Evolutionary conservation across 2,329 filamentous ascomycete genomes (phyloP), one percentile per base, ranked within the genome.

Genomic region (Trichoderma brevicompactum): DNA sequence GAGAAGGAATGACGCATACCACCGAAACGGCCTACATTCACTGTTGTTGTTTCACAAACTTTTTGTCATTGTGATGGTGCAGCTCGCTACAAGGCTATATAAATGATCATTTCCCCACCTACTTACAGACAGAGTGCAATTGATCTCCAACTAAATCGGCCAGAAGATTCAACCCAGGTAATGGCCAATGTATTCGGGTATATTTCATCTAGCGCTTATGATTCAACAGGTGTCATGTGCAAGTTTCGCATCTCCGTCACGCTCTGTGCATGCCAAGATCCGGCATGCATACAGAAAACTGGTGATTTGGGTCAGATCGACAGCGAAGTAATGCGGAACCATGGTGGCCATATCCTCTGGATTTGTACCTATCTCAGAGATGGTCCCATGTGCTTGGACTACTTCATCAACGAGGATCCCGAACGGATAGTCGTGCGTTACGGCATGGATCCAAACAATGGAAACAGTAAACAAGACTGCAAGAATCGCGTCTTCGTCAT

Each of bases 401-500:
- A 46, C 36, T 69, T 65, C 38, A 38, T 7, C 7, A 68, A 69
- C 43, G 54, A 60, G 5, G 54, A 69, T 12, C 61, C 65, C 7
- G 23, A 65, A 10, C 60, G 66, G 7, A 32, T 67, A 8, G 44
- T 68, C 7, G 66, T 67, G 9, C 28, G n/a, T 4, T 56, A 56
- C 12, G 66, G 68, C n/a, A 68, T 69, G 66, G 28, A 58, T n/a
- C 52, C 48, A 5, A 49, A 48, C 34, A 64, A 68, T 23, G 58
- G 46, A 10, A 69, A 68, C 65, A 66, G 60, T 44, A 68, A 43
- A 28, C 66, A 65, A 28, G 66, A 69, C 28, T 69, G 68, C 48
- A 66, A 28, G 43, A 55, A 67, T 17, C 56, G 56, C 28, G 23
- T 7, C n/a, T 43, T 62, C 40, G 8, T 62, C 40, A 62, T 62